Percentiles rank a stretch among this genome's conserved stretches.
These are phyloP conservation scores for Xylariaceae sp. DNA, from an alignment of 2,329 filamentous ascomycete species.

Conservation along the genomic window DNA sequence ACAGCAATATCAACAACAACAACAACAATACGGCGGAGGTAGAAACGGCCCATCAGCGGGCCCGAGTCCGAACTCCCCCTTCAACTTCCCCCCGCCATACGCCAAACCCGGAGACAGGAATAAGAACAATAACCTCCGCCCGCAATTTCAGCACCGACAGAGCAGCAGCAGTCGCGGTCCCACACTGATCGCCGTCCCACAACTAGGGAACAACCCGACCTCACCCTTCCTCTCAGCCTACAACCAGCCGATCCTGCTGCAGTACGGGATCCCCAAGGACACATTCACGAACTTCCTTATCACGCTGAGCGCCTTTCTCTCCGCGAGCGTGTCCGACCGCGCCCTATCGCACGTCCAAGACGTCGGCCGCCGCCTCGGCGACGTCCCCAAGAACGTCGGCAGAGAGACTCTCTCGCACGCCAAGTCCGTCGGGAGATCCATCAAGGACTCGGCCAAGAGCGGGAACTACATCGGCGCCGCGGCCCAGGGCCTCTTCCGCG, in stretches of 20 bases:
- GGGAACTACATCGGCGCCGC: constrained; percentile 40
- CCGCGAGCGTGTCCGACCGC: constrained; percentile 41
- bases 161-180: background rate
- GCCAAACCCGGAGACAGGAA: constrained; percentile 36
- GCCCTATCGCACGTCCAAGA: constrained; percentile 34
- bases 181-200: constrained; percentile 10
- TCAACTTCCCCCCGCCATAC: constrained; percentile 35
- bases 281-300: constrained; percentile 27
- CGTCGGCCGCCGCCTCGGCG: constrained; percentile 24
- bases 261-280: constrained; percentile 29
- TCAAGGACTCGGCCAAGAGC: constrained; percentile 34
- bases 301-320: constrained; percentile 44
- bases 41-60: constrained; percentile 8
- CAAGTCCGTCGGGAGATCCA: constrained; percentile 34
- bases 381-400: constrained; percentile 34
- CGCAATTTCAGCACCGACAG: background rate
- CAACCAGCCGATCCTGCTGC: constrained; percentile 35
- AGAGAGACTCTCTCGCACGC: constrained; percentile 35
- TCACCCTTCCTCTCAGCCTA: constrained; percentile 40
- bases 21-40: background rate
- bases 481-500: constrained; percentile 34
- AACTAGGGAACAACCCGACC: constrained; percentile 25
- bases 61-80: constrained; percentile 35
- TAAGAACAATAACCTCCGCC: background rate
- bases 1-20: no score